These are phyloP conservation scores for Gloeostereum incarnatum DNA, from an alignment of 768 basidiomycete genomes.

Conservation along the genomic window DNA sequence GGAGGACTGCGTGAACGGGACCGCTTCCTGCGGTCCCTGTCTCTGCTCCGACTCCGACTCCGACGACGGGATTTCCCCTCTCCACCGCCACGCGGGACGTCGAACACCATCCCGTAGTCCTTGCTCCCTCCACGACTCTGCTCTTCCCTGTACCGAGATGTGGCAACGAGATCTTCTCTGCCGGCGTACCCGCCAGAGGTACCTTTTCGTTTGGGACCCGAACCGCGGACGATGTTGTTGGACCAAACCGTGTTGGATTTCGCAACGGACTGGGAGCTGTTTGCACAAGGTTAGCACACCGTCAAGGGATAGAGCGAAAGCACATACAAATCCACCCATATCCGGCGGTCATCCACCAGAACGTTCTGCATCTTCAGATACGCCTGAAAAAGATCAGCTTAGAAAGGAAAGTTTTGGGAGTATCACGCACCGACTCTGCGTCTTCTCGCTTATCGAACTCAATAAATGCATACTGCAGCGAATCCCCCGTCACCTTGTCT, in stretches of 20 bases:
- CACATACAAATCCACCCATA: constrained; percentile 99
- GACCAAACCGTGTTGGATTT: constrained; percentile 78
- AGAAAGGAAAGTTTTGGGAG: not conserved
- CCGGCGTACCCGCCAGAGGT: constrained; percentile 51
- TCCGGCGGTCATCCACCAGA: constrained; percentile 91
- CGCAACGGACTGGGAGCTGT: constrained; percentile 89
- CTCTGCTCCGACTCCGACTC: constrained; percentile 13
- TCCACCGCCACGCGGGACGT: constrained; percentile 37
- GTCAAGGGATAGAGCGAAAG: constrained; percentile 5
- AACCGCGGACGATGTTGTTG: constrained; percentile 55
- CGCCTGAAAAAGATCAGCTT: constrained; percentile 39
- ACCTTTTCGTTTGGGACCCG: constrained; percentile 21
- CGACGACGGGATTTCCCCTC: constrained; percentile 11
- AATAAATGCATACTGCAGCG: constrained; percentile 96
- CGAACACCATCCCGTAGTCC: constrained; percentile 80
- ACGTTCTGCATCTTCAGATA: constrained; percentile 99
- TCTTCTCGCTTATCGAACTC: constrained; percentile 93
- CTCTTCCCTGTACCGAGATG: constrained; percentile 50
- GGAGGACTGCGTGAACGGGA: not conserved
- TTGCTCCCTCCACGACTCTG: constrained; percentile 17
- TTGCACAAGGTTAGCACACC: constrained; percentile 12
- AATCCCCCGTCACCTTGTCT: constrained; percentile 94
- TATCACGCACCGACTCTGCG: constrained; percentile 73
- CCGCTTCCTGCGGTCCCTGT: constrained; percentile 8
- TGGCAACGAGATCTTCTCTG: constrained; percentile 65